A percentile compares a stretch with the other conserved stretches of the same genome.
Conservation (phyloP, 179 eudicot species). For the Nepenthes alata region DNA sequence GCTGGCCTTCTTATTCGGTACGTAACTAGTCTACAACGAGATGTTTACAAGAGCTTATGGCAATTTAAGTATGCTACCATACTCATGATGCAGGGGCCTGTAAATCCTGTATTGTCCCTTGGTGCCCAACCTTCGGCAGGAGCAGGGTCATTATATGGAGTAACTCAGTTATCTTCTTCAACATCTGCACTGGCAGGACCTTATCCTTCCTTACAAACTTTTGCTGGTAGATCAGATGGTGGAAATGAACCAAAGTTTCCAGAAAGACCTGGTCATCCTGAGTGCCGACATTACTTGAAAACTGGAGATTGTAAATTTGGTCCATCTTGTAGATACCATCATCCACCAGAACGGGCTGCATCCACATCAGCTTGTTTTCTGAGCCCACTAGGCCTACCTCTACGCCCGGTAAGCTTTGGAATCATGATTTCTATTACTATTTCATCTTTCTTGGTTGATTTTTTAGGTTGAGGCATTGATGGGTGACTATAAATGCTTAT, state of each 20-base stretch:
- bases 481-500: no score
- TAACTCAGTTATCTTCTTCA: conserved; percentile 46
- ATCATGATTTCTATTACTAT: background rate
- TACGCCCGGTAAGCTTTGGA: conserved; percentile 66
- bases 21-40: conserved; percentile 5
- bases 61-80: conserved; percentile 7
- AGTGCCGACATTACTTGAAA: conserved; percentile 80
- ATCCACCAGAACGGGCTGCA: conserved; percentile 62
- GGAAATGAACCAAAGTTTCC: conserved; percentile 47
- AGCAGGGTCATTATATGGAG: conserved; percentile 58
- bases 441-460: background rate
- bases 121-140: conserved; percentile 54
- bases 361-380: conserved; percentile 41
- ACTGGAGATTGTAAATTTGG: conserved; percentile 91
- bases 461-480: background rate
- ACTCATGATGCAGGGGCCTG: conserved; percentile 51
- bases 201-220: conserved; percentile 35
- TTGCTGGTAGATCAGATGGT: conserved; percentile 33
- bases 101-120: conserved; percentile 68
- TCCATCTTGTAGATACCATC: conserved; percentile 72
- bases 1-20: conserved; percentile 86
- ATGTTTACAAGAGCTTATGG: background rate
- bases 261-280: conserved; percentile 74
- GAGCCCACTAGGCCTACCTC: conserved; percentile 70
- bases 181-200: conserved; percentile 46